A percentile compares a stretch with the other conserved stretches of the same genome.
These are phyloP conservation scores for Dactylella cylindrospora DNA, from an alignment of 2,329 filamentous ascomycete genomes.

Conservation along the genomic window DNA sequence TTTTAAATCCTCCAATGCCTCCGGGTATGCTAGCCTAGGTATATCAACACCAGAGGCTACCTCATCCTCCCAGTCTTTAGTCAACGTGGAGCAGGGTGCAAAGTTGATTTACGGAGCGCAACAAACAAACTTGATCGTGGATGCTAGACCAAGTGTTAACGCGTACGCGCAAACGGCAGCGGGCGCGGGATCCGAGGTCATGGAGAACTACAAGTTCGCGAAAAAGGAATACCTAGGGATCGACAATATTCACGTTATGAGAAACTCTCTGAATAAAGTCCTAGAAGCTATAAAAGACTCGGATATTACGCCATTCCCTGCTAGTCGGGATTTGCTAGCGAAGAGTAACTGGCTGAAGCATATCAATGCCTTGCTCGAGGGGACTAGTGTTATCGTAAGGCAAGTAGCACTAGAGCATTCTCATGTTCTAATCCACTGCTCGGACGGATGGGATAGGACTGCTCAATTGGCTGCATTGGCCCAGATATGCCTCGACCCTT, in stretches of 20 bases:
- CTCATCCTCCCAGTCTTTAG: slow-evolving; percentile 47
- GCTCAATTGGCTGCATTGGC: slow-evolving; percentile 89
- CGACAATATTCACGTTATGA: slow-evolving; percentile 98
- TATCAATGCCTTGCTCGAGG: slow-evolving; percentile 79
- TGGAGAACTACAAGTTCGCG: slow-evolving; percentile 93
- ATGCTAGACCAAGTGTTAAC: slow-evolving; percentile 91
- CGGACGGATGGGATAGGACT: slow-evolving; percentile 96
- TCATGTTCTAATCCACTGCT: slow-evolving; percentile 95
- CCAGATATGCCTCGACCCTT: slow-evolving; percentile 92
- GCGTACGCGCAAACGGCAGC: slow-evolving; percentile 91
- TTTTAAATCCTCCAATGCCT: slow-evolving; percentile 69
- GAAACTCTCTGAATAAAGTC: slow-evolving; percentile 82
- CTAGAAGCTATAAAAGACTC: slow-evolving; percentile 89
- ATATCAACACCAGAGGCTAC: slow-evolving; percentile 52
- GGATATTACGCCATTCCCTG: slow-evolving; percentile 78
- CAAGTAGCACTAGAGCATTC: slow-evolving; percentile 91
- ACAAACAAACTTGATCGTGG: slow-evolving; percentile 90
- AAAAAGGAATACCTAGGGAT: slow-evolving; percentile 92
- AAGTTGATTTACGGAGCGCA: slow-evolving; percentile 79
- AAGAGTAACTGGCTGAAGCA: slow-evolving; percentile 92
- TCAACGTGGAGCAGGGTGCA: slow-evolving; percentile 47
- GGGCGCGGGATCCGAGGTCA: slow-evolving; percentile 92
- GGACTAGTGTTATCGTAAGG: slow-evolving; percentile 77
- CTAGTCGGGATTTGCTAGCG: slow-evolving; percentile 75
- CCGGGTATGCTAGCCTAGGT: slow-evolving; percentile 49